Base-by-base conservation (phyloP, 306 rosid genomes). In the Purshia tridentata region DNA sequence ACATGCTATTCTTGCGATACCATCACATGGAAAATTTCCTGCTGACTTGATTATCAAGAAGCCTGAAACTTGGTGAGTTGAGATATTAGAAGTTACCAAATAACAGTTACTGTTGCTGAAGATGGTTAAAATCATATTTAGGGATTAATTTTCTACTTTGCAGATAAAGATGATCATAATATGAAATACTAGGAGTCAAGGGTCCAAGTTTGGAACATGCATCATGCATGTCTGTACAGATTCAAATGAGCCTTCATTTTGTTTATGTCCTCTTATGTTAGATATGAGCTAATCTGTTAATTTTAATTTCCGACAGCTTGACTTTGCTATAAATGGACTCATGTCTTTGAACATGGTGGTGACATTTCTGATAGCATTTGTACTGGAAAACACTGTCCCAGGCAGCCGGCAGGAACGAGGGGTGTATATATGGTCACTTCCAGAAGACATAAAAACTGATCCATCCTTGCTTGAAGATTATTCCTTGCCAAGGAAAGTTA, bases 301-400 rank as follows among this genome's bases (percentile, higher is more conserved):
- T 6, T 79, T 52, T 18, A 66, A 78, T 69, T 72, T 76, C 44
- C 67, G 66, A 67, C 86, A 92, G 98, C 80, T 94, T 79, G 98
- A 94, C 81, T 94, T 91, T 76, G 90, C 91, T 10, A 47, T 91
- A 81, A 94, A 94, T 72, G 96, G 83, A 14, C 85, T 91, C 46
- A 63, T 94, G 95, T 94, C 96, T 39, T 45, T 91, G 94, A 94
- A 89, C 91, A 91, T 89, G 98, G 96, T 94, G 77, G 95, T 94
- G 71, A 94, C 97, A 11, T 35, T 94, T 59, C 70, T 91, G 78
- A 80, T 94, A 67, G 91, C 96, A 74, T 77, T 91, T 72, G 56
- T 91, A 45, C 85, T 91, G 47, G 96, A 91, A 85, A 91, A 91
- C 86, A 94, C 95, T 11, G 97, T 88, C 62, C 97, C 96, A 0